A percentile compares a stretch with the other conserved stretches of the same genome.
phyloP scores from a whole-genome alignment of 2,329 filamentous ascomycete genomes.

The Beauveria medogensis region DNA sequence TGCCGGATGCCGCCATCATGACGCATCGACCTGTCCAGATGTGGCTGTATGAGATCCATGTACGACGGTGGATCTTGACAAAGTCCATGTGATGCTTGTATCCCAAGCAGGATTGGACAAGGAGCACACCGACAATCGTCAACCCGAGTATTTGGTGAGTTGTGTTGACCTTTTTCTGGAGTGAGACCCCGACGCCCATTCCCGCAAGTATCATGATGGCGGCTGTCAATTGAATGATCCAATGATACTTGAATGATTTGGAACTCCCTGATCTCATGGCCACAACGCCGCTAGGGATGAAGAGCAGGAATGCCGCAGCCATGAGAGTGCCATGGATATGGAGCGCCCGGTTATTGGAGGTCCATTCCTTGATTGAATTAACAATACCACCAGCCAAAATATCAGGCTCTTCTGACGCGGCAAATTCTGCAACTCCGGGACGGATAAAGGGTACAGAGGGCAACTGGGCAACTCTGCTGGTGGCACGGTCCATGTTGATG shows the following conservation, averaged over 20 bases:
- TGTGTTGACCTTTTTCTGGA: neutral
- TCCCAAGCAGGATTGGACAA: constrained; percentile 12
- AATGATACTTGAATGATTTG: constrained; percentile 15
- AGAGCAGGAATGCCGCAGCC: constrained; percentile 12
- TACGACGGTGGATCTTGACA: constrained; percentile 15
- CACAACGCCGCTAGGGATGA: constrained; percentile 14
- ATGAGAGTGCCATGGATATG: constrained; percentile 16
- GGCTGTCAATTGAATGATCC: constrained; percentile 14
- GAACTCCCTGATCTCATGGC: constrained; percentile 14
- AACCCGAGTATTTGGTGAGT: constrained; percentile 15
- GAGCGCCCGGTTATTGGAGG: neutral
- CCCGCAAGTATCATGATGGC: neutral
- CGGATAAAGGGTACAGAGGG: constrained; percentile 11
- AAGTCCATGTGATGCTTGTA: constrained; percentile 17
- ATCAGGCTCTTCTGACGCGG: constrained; percentile 12
- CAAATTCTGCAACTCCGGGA: neutral
- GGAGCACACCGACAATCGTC: constrained; percentile 7
- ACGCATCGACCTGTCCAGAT: constrained; percentile 12
- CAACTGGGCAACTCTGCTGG: constrained; percentile 8
- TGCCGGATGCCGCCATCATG: constrained; percentile 3
- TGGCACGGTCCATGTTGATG: constrained; percentile 15
- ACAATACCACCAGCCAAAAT: neutral
- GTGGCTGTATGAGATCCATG: constrained; percentile 12
- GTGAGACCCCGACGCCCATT: neutral
- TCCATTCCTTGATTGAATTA: neutral